These are phyloP conservation scores for Xylaria multiplex DNA, from an alignment of 2,329 filamentous ascomycete species.

Conservation along the genomic window DNA sequence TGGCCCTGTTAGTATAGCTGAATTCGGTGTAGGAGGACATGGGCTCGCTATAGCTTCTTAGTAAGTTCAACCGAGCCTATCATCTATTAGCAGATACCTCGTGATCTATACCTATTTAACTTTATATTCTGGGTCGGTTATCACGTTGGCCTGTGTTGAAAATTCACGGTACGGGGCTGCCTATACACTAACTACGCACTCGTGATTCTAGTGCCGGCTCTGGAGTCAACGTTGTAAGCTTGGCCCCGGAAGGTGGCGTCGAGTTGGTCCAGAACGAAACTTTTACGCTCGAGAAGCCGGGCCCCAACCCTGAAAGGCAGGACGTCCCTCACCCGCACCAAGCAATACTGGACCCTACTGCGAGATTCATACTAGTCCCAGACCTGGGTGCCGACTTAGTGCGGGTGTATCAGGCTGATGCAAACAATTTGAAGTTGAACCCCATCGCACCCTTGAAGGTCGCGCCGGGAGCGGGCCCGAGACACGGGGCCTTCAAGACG, in stretches of 20 bases:
- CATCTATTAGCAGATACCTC: slow-evolving; percentile 16
- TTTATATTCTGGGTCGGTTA: slow-evolving; percentile 10
- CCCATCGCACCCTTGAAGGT: slow-evolving; percentile 54
- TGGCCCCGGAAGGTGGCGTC: slow-evolving; percentile 48
- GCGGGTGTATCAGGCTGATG: slow-evolving; percentile 65
- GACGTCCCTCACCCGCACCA: slow-evolving; percentile 71
- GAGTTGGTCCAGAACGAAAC: slow-evolving; percentile 52
- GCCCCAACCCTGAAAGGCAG: slow-evolving; percentile 59
- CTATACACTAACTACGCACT: slow-evolving; percentile 23
- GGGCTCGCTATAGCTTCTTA: slow-evolving; percentile 48
- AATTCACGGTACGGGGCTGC: slow-evolving; percentile 1
- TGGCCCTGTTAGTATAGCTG: slow-evolving; percentile 46
- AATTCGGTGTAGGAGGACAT: slow-evolving; percentile 45
- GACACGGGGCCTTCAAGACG: slow-evolving; percentile 70
- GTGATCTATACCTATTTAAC: slow-evolving; percentile 12
- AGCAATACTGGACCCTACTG: slow-evolving; percentile 72
- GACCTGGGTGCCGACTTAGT: slow-evolving; percentile 74
- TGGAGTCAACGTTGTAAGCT: slow-evolving; percentile 55
- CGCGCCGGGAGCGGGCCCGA: slow-evolving; percentile 67
- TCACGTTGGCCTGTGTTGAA: neutral
- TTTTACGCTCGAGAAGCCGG: slow-evolving; percentile 54
- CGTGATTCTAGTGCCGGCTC: slow-evolving; percentile 54
- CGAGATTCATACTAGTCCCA: slow-evolving; percentile 69
- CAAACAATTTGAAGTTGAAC: slow-evolving; percentile 56
- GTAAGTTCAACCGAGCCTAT: slow-evolving; percentile 42